A percentile compares a stretch with the other conserved stretches of the same genome.
Conservation (phyloP, 1,284 basidiomycete species). For the Puccinia novopanici region DNA sequence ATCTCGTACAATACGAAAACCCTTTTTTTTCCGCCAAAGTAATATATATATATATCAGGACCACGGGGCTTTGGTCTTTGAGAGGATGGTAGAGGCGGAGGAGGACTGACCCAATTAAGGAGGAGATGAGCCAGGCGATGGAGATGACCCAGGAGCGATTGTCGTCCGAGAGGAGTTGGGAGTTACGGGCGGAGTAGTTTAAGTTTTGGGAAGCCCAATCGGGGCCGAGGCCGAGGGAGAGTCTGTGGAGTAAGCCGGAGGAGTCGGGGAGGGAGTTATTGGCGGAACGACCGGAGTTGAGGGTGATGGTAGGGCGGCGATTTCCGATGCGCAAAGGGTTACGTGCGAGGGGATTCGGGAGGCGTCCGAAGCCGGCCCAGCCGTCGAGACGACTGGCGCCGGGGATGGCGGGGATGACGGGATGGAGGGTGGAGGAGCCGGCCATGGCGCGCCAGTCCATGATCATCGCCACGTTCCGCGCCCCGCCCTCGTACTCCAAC, state of each 20-base stretch:
- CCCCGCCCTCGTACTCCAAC: slow-evolving; percentile 80
- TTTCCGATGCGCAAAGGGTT: slow-evolving; percentile 15
- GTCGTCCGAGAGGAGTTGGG: neutral
- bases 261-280: neutral
- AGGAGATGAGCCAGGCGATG: slow-evolving; percentile 28
- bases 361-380: slow-evolving; percentile 40
- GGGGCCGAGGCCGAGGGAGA: neutral
- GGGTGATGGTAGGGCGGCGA: neutral
- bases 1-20: slow-evolving; percentile 83
- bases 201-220: slow-evolving; percentile 19
- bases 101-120: slow-evolving; percentile 33
- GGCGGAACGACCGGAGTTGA: neutral
- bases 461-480: slow-evolving; percentile 82
- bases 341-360: slow-evolving; percentile 6
- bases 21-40: slow-evolving; percentile 61
- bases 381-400: slow-evolving; percentile 44
- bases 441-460: slow-evolving; percentile 98
- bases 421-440: slow-evolving; percentile 70
- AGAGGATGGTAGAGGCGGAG: neutral
- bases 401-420: slow-evolving; percentile 66
- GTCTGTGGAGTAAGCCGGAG: neutral
- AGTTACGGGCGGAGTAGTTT: neutral
- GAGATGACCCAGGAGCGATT: slow-evolving; percentile 34
- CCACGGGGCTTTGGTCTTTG: neutral
- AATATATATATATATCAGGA: no score